phyloP scores from a whole-genome alignment of 2,329 filamentous ascomycete species.

The Penicillium brevicompactum region DNA sequence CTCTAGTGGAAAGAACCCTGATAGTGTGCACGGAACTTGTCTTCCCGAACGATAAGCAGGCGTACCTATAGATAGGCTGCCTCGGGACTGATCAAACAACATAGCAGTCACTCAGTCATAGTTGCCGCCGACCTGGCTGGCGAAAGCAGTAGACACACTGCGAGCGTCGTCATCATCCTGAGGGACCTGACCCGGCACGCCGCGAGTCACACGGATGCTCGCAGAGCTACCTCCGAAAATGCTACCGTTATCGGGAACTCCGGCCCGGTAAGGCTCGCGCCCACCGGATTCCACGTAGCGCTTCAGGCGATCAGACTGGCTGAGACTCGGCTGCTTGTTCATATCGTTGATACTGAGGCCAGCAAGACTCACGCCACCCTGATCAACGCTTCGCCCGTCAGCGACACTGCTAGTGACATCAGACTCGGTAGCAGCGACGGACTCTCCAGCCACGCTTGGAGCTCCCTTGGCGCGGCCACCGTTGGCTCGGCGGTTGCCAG shows the following conservation, averaged over 20 bases:
- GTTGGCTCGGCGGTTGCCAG: conserved; percentile 65
- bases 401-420: conserved; percentile 79
- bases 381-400: conserved; percentile 69
- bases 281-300: conserved; percentile 88
- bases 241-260: conserved; percentile 60
- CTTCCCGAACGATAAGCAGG: conserved; percentile 15
- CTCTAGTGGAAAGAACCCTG: conserved; percentile 20
- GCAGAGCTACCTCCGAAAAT: conserved; percentile 65
- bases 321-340: conserved; percentile 72
- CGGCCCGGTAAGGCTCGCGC: conserved; percentile 58
- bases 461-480: conserved; percentile 68
- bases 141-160: conserved; percentile 94
- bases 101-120: conserved; percentile 56
- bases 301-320: conserved; percentile 87
- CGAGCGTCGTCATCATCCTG: conserved; percentile 85
- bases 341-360: conserved; percentile 75
- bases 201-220: conserved; percentile 52
- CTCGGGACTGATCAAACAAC: conserved; percentile 10
- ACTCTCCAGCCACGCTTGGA: conserved; percentile 85
- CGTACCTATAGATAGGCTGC: conserved; percentile 19
- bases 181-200: conserved; percentile 43
- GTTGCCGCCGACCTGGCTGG: conserved; percentile 80
- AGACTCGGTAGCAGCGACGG: conserved; percentile 86
- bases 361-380: conserved; percentile 85
- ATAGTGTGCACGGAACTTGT: conserved; percentile 20